These are phyloP conservation scores for Ceratocystis eucalypticola DNA, from an alignment of 2,329 filamentous ascomycete genomes.

Conservation along the genomic window DNA sequence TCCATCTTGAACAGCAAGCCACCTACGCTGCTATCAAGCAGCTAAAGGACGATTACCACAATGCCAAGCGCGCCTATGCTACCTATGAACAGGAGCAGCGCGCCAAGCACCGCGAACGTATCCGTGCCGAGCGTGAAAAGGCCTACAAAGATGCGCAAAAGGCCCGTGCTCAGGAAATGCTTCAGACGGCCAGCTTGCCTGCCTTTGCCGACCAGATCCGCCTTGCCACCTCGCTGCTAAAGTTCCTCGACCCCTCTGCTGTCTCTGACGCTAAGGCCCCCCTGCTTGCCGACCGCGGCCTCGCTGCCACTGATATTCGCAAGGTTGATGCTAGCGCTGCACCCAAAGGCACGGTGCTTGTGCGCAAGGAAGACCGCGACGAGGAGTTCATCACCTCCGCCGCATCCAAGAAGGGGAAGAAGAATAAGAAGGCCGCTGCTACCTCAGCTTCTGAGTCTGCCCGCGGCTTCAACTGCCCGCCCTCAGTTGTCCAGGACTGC, in stretches of 20 bases:
- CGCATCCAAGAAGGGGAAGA: constrained; percentile 79
- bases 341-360: constrained; percentile 64
- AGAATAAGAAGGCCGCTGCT: constrained; percentile 48
- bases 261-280: constrained; percentile 51
- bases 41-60: constrained; percentile 80
- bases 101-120: constrained; percentile 61
- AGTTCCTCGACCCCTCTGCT: constrained; percentile 73
- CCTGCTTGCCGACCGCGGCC: constrained; percentile 52
- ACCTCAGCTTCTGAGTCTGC: constrained; percentile 35
- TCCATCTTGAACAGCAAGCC: constrained; percentile 73
- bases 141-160: constrained; percentile 59
- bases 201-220: constrained; percentile 91
- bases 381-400: constrained; percentile 67
- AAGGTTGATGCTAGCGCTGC: constrained; percentile 64
- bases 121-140: constrained; percentile 66
- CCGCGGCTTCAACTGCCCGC: constrained; percentile 65
- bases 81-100: constrained; percentile 75
- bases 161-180: constrained; percentile 60
- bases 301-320: constrained; percentile 65
- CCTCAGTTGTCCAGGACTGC: constrained; percentile 85
- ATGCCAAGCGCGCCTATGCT: constrained; percentile 65
- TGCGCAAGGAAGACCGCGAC: constrained; percentile 76
- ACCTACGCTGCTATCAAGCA: constrained; percentile 72
- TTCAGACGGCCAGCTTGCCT: constrained; percentile 69
- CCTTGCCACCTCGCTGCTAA: constrained; percentile 72